Conservation (phyloP, 345 rosid genomes). For the Cardamine chenopodiifolia region DNA sequence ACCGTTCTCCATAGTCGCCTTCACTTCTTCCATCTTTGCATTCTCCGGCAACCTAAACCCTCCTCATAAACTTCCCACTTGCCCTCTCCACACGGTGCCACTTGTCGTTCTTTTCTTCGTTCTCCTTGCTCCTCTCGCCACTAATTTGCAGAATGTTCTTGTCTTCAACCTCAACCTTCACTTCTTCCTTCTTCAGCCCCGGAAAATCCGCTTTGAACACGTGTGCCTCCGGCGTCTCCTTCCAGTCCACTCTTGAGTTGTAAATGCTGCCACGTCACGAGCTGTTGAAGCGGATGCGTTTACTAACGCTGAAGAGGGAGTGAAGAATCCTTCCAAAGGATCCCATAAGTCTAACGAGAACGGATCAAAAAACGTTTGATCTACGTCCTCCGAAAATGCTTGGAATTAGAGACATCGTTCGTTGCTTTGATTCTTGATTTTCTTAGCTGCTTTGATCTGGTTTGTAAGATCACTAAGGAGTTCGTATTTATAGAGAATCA, state of each 20-base stretch:
- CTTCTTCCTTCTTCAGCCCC: conserved; percentile 49
- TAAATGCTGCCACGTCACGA: conserved; percentile 38
- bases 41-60: conserved; percentile 46
- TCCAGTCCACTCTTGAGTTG: conserved; percentile 41
- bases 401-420: conserved; percentile 38
- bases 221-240: conserved; percentile 41
- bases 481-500: conserved; percentile 7
- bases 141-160: conserved; percentile 44
- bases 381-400: conserved; percentile 34
- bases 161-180: conserved; percentile 50
- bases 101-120: conserved; percentile 42
- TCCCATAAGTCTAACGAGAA: conserved; percentile 34
- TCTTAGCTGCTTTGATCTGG: conserved; percentile 20
- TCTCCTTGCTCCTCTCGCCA: conserved; percentile 48
- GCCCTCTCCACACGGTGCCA: conserved; percentile 46
- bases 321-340: conserved; percentile 36
- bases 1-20: conserved; percentile 61
- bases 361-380: conserved; percentile 39
- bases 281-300: conserved; percentile 10
- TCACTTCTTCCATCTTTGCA: conserved; percentile 47
- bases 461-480: not conserved
- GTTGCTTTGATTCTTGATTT: conserved; percentile 19
- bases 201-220: conserved; percentile 42
- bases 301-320: conserved; percentile 8
- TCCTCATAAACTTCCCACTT: conserved; percentile 44